phyloP scores from a whole-genome alignment of 2,329 filamentous ascomycete species.

The Sordariomycetes sp. region DNA sequence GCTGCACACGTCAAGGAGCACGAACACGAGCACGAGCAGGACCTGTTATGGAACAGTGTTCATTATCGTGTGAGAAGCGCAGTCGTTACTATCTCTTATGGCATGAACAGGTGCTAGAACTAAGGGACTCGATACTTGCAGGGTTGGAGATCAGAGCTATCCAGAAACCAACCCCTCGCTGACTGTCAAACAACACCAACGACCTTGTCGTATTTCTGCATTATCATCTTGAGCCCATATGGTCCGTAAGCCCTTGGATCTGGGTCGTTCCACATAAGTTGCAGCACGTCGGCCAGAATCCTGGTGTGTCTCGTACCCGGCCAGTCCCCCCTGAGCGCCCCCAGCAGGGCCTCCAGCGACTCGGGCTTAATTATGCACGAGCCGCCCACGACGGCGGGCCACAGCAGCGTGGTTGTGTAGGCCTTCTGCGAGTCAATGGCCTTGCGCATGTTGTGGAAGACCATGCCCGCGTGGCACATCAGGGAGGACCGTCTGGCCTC shows the following conservation, averaged over 20 bases:
- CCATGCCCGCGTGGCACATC: not conserved
- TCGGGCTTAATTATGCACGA: constrained; percentile 1
- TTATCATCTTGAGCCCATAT: constrained; percentile 3
- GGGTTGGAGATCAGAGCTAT: no score
- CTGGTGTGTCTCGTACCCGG: constrained; percentile 1
- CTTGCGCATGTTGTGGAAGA: not conserved
- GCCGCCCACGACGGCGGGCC: constrained; percentile 3
- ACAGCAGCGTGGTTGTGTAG: constrained; percentile 3
- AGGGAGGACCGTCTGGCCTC: not conserved
- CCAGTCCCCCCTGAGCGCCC: not conserved
- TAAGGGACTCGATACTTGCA: no score
- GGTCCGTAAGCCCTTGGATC: constrained; percentile 5
- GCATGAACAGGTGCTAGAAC: no score
- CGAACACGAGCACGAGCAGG: no score
- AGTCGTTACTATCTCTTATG: no score
- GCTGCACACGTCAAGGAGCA: no score
- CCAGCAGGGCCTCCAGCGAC: not conserved
- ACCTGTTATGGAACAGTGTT: no score
- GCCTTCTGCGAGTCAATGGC: not conserved
- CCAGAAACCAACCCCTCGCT: no score
- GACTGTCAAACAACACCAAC: no score
- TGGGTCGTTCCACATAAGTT: constrained; percentile 5
- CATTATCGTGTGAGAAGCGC: no score
- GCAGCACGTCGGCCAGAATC: constrained; percentile 2
- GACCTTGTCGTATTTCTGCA: not conserved